Evolutionary conservation across 2,329 filamentous ascomycete species (phyloP), one percentile per base, ranked within the genome.

Genomic region (Colletotrichum sp.): DNA sequence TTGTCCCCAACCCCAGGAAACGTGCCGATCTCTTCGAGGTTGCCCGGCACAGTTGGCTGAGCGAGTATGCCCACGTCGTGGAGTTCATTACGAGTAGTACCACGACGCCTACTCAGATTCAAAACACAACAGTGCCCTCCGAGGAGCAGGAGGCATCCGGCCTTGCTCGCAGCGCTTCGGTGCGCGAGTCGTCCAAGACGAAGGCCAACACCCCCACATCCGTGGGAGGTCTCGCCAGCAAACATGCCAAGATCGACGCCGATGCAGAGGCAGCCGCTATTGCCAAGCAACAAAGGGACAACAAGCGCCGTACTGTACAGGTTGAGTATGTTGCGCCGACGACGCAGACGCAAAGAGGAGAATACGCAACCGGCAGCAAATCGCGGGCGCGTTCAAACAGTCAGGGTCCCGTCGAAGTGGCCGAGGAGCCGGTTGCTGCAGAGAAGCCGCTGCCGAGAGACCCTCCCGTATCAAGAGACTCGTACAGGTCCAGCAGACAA

Each of bases 21-120:
- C 93, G 97, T 82, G 97, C 97, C 66, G 97, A 99, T 83, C 87
- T 99, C 62, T 99, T 99, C 81, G 97, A 99, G 84, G 97, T 99
- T 59, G 97, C 97, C 63, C 93, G 97, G 69, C 97, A 99, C 86
- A 99, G 97, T 87, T 99, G 97, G 97, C 87, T 99, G 79, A 98
- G 95, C 86, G 97, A 99, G 83, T 99, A 97, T 83, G 94, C 96
- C n/a, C 95, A 98, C 83, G 94, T 99, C 65, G 96, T 99, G 65
- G 95, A 96, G 82, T 96, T 98, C 84, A 98, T 99, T 82, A 99
- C 97, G 27, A 99, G 97, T 85, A 96, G 94, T 82, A 98, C 96
- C 6, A 98, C 96, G 11, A 95, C 94, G 69, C 93, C 95, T 13
- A 92, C 91, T 66, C 96, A 99, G 80, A 96, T 98, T 80, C 93